phyloP scores from a whole-genome alignment of 2,329 filamentous ascomycete genomes.

The Venturia nashicola region DNA sequence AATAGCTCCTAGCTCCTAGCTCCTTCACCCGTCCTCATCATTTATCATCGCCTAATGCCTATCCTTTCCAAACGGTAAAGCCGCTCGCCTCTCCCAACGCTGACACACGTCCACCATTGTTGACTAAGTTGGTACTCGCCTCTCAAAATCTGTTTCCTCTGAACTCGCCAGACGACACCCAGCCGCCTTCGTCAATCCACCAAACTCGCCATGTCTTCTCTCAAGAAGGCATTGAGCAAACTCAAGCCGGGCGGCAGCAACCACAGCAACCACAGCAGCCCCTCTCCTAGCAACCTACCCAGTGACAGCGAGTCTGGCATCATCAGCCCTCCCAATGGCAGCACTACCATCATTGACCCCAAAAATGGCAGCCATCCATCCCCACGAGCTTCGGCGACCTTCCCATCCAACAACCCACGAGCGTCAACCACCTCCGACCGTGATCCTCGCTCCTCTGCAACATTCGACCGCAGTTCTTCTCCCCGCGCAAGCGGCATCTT shows the following conservation, averaged over 20 bases:
- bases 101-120: not conserved
- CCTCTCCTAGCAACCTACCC: conserved; percentile 16
- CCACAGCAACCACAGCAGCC: conserved; percentile 12
- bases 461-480: not conserved
- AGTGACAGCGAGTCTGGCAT: conserved; percentile 23
- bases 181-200: not conserved
- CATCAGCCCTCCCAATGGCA: conserved; percentile 21
- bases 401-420: conserved; percentile 11
- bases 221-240: conserved; percentile 34
- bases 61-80: not conserved
- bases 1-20: too few species aligned
- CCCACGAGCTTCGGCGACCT: conserved; percentile 17
- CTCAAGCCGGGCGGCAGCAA: conserved; percentile 23
- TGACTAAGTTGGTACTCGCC: not conserved
- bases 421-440: conserved; percentile 23
- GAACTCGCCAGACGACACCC: not conserved
- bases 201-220: conserved; percentile 21
- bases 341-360: conserved; percentile 1
- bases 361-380: conserved; percentile 11
- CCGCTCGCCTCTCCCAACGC: not conserved
- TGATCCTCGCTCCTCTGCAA: not conserved
- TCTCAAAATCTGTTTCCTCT: not conserved
- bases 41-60: not conserved
- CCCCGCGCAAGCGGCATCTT: conserved; percentile 13
- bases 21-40: not conserved